Base-by-base conservation (phyloP, 495 filamentous ascomycete genomes). In the Pyronema domesticum region DNA sequence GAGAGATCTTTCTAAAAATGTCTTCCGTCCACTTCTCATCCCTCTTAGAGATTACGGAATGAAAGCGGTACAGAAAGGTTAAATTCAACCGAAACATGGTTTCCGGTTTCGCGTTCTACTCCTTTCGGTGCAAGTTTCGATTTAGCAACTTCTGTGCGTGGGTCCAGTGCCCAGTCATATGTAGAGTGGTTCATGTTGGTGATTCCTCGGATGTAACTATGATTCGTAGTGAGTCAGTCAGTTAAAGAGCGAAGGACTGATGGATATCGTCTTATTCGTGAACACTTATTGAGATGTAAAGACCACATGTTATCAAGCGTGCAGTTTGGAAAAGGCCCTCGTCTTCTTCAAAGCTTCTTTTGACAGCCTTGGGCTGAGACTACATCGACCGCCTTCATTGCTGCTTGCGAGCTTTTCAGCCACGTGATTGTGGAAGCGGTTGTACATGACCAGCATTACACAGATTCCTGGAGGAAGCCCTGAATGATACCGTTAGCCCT, bases 41-140 rank as follows among this genome's bases (percentile, higher is more conserved):
- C 5, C 71, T 70, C 37, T 75, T 68, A 43, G 78, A 79, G 34
- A 82, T 72, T 18, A 75, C 70, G 11, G 80, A 79, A 66, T 85
- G 81, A 76, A 81, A 85, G 45, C 81, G 76, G 59, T 85, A 85
- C 35, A 82, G 76, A n/a, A 35, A 85, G 66, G 61, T 83, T 83
- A 67, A 85, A 85, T 65, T 85, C 81, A 11, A 78, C 74, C 10
- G 78, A 80, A 48, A 81, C 81, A 58, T 82, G 78, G 67, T 83
- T 84, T 50, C 81, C 81, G 3, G 75, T 69, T 8, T 70, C 75
- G 8, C 62, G 56, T 0, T 64, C 56, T n/a, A 60, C 49, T 8
- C 57, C 55, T 5, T 55, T 42, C 3, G 53, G 48, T 46, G 57
- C 60, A 33, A 59, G 58, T n/a, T 46, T 4, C 14, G 19, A 19